Conservation (phyloP, 345 rosid species). For the Capsella bursapastoris region DNA sequence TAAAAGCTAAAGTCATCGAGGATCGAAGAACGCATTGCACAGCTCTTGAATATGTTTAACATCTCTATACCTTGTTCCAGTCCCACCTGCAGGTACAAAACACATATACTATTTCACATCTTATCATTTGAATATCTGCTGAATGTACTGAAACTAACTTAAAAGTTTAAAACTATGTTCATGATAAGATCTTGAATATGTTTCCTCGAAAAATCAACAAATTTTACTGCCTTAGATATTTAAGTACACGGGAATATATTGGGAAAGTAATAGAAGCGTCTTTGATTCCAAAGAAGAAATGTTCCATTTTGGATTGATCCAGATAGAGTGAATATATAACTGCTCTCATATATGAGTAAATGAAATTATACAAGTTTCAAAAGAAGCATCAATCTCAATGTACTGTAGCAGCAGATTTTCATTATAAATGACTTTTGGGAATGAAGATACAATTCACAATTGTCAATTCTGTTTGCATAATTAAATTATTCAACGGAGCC, state of each 20-base stretch:
- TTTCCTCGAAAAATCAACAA: neutral
- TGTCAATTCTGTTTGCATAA: conserved; percentile 5
- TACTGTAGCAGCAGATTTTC: neutral
- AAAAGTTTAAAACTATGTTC: neutral
- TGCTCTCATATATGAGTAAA: neutral
- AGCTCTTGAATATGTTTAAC: conserved; percentile 61
- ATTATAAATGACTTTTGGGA: neutral
- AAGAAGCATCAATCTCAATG: neutral
- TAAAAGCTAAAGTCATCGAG: conserved; percentile 80
- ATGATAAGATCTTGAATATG: neutral
- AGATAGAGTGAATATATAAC: neutral
- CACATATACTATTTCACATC: neutral
- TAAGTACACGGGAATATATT: too few relatives aligned
- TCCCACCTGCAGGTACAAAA: conserved; percentile 56
- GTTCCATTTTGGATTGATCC: neutral
- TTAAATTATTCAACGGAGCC: neutral
- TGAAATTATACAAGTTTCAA: neutral
- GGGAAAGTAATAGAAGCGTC: neutral
- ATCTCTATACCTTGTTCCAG: conserved; percentile 72
- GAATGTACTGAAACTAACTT: conserved; percentile 5
- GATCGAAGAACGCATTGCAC: conserved; percentile 60
- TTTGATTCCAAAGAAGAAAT: neutral
- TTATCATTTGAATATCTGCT: neutral
- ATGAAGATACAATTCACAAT: neutral
- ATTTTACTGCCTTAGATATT: neutral